Evolutionary conservation across 495 filamentous ascomycete genomes (phyloP).

Genomic region (Amniculicola lignicola): DNA sequence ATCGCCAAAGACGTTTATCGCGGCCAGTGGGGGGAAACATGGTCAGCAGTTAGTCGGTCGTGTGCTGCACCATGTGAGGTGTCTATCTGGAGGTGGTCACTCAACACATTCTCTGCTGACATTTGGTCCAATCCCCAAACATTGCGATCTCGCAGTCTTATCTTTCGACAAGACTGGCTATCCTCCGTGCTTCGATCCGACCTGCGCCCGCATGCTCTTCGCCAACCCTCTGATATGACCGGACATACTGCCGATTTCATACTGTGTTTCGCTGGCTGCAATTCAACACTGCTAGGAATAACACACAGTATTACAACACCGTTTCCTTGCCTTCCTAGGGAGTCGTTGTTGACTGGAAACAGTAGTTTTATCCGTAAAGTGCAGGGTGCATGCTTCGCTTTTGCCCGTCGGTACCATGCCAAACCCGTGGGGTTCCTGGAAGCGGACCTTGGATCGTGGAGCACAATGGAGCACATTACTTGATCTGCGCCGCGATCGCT

Average conservation of each 20-base stretch:
- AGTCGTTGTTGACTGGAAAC: too few relatives aligned
- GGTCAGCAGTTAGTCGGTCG: neutral
- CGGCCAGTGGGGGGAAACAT: neutral
- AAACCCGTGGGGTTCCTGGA: too few relatives aligned
- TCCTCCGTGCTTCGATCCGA: neutral
- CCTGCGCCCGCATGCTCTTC: slow-evolving; percentile 9
- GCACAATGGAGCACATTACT: too few relatives aligned
- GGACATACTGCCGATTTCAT: slow-evolving; percentile 16
- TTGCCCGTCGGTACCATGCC: too few relatives aligned
- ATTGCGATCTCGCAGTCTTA: slow-evolving; percentile 13
- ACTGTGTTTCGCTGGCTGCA: neutral
- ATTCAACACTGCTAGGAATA: too few relatives aligned
- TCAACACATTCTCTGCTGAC: slow-evolving; percentile 13
- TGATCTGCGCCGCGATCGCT: too few relatives aligned
- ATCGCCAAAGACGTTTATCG: slow-evolving; percentile 4
- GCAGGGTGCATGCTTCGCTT: too few relatives aligned
- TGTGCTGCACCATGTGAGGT: slow-evolving; percentile 1
- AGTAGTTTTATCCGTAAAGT: too few relatives aligned
- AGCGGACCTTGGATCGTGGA: too few relatives aligned
- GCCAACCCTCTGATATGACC: slow-evolving; percentile 5
- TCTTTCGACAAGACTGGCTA: slow-evolving; percentile 10
- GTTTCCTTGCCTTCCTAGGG: too few relatives aligned
- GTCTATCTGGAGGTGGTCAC: neutral
- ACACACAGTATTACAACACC: too few relatives aligned
- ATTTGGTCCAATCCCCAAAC: slow-evolving; percentile 2